Evolutionary conservation across 768 basidiomycete species (phyloP), one percentile per base, ranked within the genome.

Genomic region (Candolleomyces efflorescens): DNA sequence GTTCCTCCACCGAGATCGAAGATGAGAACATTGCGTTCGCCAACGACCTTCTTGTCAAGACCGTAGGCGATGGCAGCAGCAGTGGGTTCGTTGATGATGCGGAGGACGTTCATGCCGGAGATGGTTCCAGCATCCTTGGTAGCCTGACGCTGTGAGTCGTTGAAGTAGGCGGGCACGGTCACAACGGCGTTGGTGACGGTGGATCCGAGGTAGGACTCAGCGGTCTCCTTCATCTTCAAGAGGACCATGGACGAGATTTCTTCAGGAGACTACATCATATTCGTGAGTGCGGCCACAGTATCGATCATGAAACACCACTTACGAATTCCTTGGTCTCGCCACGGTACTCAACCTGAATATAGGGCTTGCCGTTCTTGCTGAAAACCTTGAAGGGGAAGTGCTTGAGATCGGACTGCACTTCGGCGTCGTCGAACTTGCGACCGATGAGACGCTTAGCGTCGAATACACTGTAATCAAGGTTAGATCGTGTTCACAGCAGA

Each of bases 1-100:
- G 95, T 97, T 79, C 94, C 95, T 79, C 95, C 95, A 61, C 94
- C 95, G 41, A 98, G 89, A 81, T 98, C 95, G 78, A 97, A 98
- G 73, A 98, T 96, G 69, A 98, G 84, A 65, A 98, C 94, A 70
- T 97, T 96, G 60, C 90, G 89, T 76, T 98, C 95, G 63, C 90
- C 88, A 27, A 73, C 71, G 58, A 90, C 86, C 77, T 96, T 92
- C 79, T 94, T 94, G 79, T 98, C 95, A 54, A 98, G 91, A 78
- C 95, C 95, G 76, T 98, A 98, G 37, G 95, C 95, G 68, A 98
- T 98, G 62, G 95, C 95, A 53, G 96, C 96, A 41, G 96, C 96
- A 48, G 96, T 98, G 39, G 96, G 94, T 75, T 98, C 96, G 78
- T 98, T 98, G 79, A 98, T 96, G 73, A 98, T 97, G 78, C 96